Evolutionary conservation across 2,329 filamentous ascomycete genomes (phyloP), one percentile per base, ranked within the genome.

Genomic region (Fusarium compactum): DNA sequence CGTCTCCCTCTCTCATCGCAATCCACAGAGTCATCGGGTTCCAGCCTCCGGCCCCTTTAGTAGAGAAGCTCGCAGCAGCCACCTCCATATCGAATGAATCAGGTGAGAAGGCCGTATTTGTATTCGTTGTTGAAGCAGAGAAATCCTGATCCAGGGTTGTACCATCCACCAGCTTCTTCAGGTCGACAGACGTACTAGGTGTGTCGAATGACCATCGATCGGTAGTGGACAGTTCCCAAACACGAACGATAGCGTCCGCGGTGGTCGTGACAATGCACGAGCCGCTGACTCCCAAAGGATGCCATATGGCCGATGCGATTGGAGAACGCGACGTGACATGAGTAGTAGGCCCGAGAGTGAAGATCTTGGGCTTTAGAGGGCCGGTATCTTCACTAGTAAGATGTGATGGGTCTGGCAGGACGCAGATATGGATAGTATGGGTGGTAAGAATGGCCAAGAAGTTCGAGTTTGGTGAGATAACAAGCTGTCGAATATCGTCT

Each of bases 1-100:
- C 87, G 76, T 98, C 95, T 6, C 96, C 96, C 64, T 94, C 92
- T 40, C 90, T 89, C 92, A 98, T 99, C n/a, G 95, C 94, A 54
- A 98, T 84, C 93, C 95, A 99, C 14, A 99, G 85, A 1, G 96
- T 98, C 92, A 98, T 98, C 12, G 95, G 90, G 10, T 94, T 92
- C 96, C 96, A 99, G 57, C 94, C 94, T 16, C 94, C 95, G 9
- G 88, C 87, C 38, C 84, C 85, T 69, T 86, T 85, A 15, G 83
- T 83, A 38, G 86, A 84, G 82, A 99, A 99, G 78, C 90, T 93
- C 53, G 95, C 94, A 3, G 95, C 91, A 6, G 94, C 94, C 24
- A 97, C 94, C 76, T 98, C 93, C 91, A 99, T 97, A 78, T 98
- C 95, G 63, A 97, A 91, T 3, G 89, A 89, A 78, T 98, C 95